Base-by-base conservation (phyloP, 73 alveolate genomes). In the Stentor roeselii region DNA sequence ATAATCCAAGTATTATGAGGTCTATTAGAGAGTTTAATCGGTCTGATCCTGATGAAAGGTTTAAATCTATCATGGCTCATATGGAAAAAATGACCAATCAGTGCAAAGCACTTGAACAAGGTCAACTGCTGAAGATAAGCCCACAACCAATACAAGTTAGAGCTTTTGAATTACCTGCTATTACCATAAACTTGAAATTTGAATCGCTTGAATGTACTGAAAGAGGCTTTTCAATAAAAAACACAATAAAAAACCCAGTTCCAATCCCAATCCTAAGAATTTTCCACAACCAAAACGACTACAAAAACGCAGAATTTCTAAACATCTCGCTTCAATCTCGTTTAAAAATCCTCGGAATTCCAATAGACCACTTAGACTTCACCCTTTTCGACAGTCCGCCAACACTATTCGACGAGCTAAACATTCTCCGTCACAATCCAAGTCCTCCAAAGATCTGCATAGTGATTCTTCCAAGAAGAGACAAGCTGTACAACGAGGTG, bases 11-110 rank as follows among this genome's bases (percentile, higher is more conserved):
- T 6, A 30, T 76, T 27, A 76, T 76, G 84, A 21, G 82, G 60
- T n/a, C 4, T 11, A 36, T 76, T 4, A 6, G 60, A 6, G 35
- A 6, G 34, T 27, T 3, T 11, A 76, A 6, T n/a, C 4, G 82
- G 15, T 14, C 35, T 3, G n/a, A 21, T 14, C 84, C 84, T 3
- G 6, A 76, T 4, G 84, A 35, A 6, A 14, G 84, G 4, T 30
- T 30, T 40, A 21, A 76, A 6, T 4, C 11, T 6, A 40, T 6
- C 77, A 76, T 21, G 15, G 82, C 11, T 3, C n/a, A 11, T 3
- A 35, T 30, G 77, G 78, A 76, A 4, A 76, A 76, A 6, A 6
- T 76, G 84, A 32, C 78, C 76, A 30, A 78, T 11, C 11, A 76
- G 3, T 21, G 60, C 4, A 14, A 6, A 3, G 78, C 11, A 11